phyloP scores from a whole-genome alignment of 2,329 filamentous ascomycete species.

The Ascochyta viciae-villosae region DNA sequence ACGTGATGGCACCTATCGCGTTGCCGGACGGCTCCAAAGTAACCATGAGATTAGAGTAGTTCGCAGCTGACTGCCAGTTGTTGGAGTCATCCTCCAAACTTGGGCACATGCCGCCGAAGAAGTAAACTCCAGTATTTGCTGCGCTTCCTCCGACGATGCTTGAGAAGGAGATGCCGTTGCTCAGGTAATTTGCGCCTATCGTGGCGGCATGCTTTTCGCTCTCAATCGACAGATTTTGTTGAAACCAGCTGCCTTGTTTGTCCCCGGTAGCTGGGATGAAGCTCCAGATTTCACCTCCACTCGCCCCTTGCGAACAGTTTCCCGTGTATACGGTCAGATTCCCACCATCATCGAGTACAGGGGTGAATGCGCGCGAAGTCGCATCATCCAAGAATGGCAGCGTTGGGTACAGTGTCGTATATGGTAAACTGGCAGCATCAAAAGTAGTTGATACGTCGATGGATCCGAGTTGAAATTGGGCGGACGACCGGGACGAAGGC shows the following conservation, averaged over 20 bases:
- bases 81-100: slow-evolving; percentile 15
- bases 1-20: slow-evolving; percentile 51
- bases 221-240: slow-evolving; percentile 48
- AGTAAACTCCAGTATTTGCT: slow-evolving; percentile 67
- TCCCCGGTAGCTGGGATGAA: slow-evolving; percentile 61
- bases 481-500: slow-evolving; percentile 56
- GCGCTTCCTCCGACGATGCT: slow-evolving; percentile 61
- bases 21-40: slow-evolving; percentile 60
- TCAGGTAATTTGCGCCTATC: slow-evolving; percentile 64
- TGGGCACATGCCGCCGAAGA: slow-evolving; percentile 93
- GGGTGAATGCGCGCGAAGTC: slow-evolving; percentile 67
- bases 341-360: slow-evolving; percentile 71
- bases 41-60: slow-evolving; percentile 83
- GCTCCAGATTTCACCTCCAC: slow-evolving; percentile 69
- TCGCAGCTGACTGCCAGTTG: slow-evolving; percentile 70
- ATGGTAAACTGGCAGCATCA: slow-evolving; percentile 52
- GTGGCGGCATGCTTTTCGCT: slow-evolving; percentile 45
- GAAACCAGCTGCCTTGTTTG: slow-evolving; percentile 61
- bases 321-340: slow-evolving; percentile 78
- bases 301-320: slow-evolving; percentile 66
- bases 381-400: slow-evolving; percentile 68
- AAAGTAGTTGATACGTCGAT: slow-evolving; percentile 70
- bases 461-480: slow-evolving; percentile 64
- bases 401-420: slow-evolving; percentile 60
- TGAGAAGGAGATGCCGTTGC: slow-evolving; percentile 72